Base-by-base conservation (phyloP, 2,329 filamentous ascomycete genomes). In the Lasiodiplodia gonubiensis region DNA sequence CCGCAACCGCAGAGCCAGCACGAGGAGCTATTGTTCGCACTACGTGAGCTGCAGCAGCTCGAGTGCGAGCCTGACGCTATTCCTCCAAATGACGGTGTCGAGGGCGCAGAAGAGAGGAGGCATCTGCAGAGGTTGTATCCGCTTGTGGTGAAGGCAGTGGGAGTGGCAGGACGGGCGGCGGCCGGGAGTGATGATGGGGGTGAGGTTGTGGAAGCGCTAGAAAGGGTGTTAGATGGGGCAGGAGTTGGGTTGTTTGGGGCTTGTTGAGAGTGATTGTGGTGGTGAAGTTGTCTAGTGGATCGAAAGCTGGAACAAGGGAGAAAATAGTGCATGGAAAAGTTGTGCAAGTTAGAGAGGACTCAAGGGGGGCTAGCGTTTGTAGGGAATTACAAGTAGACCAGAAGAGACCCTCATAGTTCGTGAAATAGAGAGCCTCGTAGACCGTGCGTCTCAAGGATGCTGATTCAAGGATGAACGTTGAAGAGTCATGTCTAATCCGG, bases 101-200 rank as follows among this genome's bases (percentile, higher is more conserved):
- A 42, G 11, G 39, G 27, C 12, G 55, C 11, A 2, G 64, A 39
- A 8, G 72, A 70, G 16, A 88, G 88, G 74, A 93, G 91, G 75
- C 94, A 98, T 79, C 80, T 98, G 37, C 84, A 92, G 70, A 86
- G 90, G 74, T 79, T 99, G 69, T 97, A 96, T 77, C 92, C 93
- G 8, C 81, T 98, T 60, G 77, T 96, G 60, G 85, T 90, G 21
- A 85, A 86, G 70, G 90, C 89, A 2, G 80, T 88, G 3, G 81
- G 83, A 70, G 86, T 86, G 4, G 57, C 57, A 12, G 66, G 49
- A 33, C 87, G 88, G 33, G 86, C 5, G 30, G 7, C 30, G 10
- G 8, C 30, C 30, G 30, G 83, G 7, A 87, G 87, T 27, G 86
- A 83, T 7, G 87, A 87, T 3, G 90, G 93, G 74, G 84, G 83